Conservation (phyloP, 306 rosid species). For the Cucurbita argyrosperma region DNA sequence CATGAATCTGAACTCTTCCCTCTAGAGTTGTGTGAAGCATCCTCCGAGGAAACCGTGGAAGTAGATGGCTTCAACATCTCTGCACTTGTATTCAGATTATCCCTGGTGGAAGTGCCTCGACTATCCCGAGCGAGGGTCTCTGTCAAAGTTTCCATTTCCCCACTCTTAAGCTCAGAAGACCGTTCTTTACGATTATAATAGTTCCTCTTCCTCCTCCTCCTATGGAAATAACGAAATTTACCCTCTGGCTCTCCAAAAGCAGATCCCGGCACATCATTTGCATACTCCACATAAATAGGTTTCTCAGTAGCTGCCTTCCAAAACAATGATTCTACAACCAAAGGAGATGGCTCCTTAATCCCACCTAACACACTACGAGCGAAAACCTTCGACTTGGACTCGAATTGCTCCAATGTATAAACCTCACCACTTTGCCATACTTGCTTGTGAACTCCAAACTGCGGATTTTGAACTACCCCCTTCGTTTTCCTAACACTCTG, state of each 20-base stretch:
- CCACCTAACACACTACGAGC: slow-evolving; percentile 41
- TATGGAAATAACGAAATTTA: slow-evolving; percentile 40
- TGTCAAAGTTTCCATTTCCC: slow-evolving; percentile 13
- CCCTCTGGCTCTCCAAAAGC: slow-evolving; percentile 82
- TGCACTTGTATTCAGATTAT: slow-evolving; percentile 14
- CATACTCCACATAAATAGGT: slow-evolving; percentile 86
- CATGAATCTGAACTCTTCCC: slow-evolving; percentile 33
- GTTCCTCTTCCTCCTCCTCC: slow-evolving; percentile 62
- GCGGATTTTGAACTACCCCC: slow-evolving; percentile 40
- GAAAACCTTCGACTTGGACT: slow-evolving; percentile 67
- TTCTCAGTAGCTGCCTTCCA: slow-evolving; percentile 91
- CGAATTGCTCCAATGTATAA: slow-evolving; percentile 86
- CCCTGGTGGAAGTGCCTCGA: slow-evolving; percentile 17
- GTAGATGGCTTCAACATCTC: slow-evolving; percentile 26
- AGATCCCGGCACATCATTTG: slow-evolving; percentile 97
- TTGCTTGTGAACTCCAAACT: slow-evolving; percentile 56
- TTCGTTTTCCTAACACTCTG: slow-evolving; percentile 43
- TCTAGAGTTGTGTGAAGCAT: slow-evolving; percentile 26
- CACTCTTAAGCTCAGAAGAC: slow-evolving; percentile 25
- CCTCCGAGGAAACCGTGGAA: slow-evolving; percentile 26
- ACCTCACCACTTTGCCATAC: slow-evolving; percentile 97
- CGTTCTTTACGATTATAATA: slow-evolving; percentile 39
- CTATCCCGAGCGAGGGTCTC: slow-evolving; percentile 14
- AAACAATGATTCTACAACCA: slow-evolving; percentile 72
- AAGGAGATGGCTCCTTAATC: slow-evolving; percentile 63